These are phyloP conservation scores for Yarrowia osloensis DNA, from an alignment of 805 yeast species.

Conservation along the genomic window DNA sequence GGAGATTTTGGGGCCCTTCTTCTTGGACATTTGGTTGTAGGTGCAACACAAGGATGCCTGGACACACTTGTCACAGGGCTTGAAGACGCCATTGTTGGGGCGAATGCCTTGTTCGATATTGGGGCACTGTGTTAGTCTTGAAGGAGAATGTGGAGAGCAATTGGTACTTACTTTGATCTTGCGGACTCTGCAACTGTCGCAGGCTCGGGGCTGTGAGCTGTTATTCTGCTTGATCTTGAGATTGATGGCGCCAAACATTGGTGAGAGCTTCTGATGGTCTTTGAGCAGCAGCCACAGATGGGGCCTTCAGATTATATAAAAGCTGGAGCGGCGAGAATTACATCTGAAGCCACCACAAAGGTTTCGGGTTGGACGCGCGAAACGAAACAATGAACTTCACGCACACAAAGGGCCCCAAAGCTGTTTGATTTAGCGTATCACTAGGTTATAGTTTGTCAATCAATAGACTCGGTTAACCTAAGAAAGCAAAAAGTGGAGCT, in stretches of 20 bases:
- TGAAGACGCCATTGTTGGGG: conserved; percentile 18
- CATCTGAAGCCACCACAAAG: conserved; percentile 24
- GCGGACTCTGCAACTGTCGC: conserved; percentile 27
- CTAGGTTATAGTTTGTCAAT: not conserved
- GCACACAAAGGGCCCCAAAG: conserved; percentile 6
- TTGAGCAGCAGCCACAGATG: not conserved
- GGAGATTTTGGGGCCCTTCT: conserved; percentile 21
- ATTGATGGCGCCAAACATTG: conserved; percentile 28
- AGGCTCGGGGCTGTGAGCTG: conserved; percentile 13
- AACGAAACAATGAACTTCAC: conserved; percentile 14
- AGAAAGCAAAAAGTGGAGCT: not conserved
- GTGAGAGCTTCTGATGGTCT: not conserved
- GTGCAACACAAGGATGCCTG: conserved; percentile 21
- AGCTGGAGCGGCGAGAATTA: conserved; percentile 23
- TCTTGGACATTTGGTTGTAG: conserved; percentile 25
- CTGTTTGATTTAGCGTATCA: conserved; percentile 20
- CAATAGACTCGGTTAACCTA: not conserved
- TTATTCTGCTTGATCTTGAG: conserved; percentile 14
- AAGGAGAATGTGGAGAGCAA: not conserved
- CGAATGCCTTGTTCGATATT: conserved; percentile 19
- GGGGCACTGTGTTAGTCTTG: conserved; percentile 12
- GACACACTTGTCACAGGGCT: conserved; percentile 21
- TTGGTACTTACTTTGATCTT: conserved; percentile 23
- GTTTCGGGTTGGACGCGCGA: conserved; percentile 25
- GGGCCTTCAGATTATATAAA: conserved; percentile 15